A percentile compares a stretch with the other conserved stretches of the same genome.
Evolutionary conservation across 805 yeast genomes (phyloP).

Genomic region (Ogataea salicorniae): DNA sequence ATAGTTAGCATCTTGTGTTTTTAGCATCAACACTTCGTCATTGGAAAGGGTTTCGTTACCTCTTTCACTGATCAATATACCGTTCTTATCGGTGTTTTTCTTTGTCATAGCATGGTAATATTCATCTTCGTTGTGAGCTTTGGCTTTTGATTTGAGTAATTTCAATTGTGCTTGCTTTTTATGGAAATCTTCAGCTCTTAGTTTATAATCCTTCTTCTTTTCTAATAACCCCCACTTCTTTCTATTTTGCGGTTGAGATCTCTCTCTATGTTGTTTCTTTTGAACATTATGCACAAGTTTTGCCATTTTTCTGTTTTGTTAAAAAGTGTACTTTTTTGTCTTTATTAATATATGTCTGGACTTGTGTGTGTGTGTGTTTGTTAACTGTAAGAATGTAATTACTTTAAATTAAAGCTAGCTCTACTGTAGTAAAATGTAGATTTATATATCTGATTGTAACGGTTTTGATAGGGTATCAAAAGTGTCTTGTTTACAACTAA

Average conservation of each 20-base stretch:
- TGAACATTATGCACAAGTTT: conserved; percentile 84
- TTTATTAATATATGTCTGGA: no score
- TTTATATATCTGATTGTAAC: no score
- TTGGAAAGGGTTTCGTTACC: conserved; percentile 54
- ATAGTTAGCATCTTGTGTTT: conserved; percentile 88
- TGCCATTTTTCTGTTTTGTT: conserved; percentile 43
- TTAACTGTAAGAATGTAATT: no score
- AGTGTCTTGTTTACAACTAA: no score
- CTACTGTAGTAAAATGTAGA: no score
- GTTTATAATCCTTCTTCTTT: conserved; percentile 79
- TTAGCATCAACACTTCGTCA: conserved; percentile 77
- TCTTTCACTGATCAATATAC: conserved; percentile 63
- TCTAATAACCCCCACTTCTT: conserved; percentile 79
- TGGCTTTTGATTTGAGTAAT: conserved; percentile 66
- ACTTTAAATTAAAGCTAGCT: no score
- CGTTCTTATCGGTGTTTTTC: conserved; percentile 60
- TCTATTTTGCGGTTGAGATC: conserved; percentile 79
- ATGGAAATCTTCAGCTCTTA: conserved; percentile 53
- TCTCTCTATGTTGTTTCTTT: conserved; percentile 93
- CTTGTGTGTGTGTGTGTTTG: no score
- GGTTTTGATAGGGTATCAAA: no score
- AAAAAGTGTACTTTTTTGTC: no score
- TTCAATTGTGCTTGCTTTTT: conserved; percentile 61
- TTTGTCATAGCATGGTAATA: conserved; percentile 91
- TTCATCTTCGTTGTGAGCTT: conserved; percentile 84